Base-by-base conservation (phyloP, 306 rosid species). In the Cucumis hystrix region DNA sequence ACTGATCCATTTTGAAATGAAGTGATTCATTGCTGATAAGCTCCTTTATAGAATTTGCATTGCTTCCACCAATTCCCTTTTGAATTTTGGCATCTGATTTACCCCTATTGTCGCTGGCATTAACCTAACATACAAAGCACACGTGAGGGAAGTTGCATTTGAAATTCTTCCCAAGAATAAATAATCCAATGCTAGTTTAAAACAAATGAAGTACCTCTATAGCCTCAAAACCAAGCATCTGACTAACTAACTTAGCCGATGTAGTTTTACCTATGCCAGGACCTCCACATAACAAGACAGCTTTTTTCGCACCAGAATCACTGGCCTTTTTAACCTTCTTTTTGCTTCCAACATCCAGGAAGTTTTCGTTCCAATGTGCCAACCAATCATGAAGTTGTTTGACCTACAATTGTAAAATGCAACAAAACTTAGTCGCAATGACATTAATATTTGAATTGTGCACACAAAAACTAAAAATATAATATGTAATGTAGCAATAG, bases 191-290 rank as follows among this genome's bases (percentile, higher is more conserved):
- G 10, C 11, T 71, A 13, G 10, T 49, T 25, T 47, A 14, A 33
- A 69, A 69, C 39, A 83, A 83, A 83, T 73, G 45, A 58, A 66
- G 47, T 74, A 92, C 99, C 97, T 95, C 99, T 79, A 95, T 84
- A 35, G 91, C 88, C 81, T 86, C 90, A 81, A 89, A 95, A 75
- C 97, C 89, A 77, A 95, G 97, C 93, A 89, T 88, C 87, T 89
- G 87, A 83, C 97, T 82, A 73, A 95, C 93, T 89, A 95, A 79
- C 89, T 89, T 92, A 75, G 99, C 99, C 49, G 99, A 89, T 2
- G 97, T 95, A 14, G 99, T 95, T 89, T 95, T 95, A 80, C 99
- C 99, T 72, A 95, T 92, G 67, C 99, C 99, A 77, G 99, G 97
- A 55, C 92, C 88, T 86, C 99, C 99, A 80, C 99, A 87, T 80